Evolutionary conservation across 352 stramenopile species (phyloP).

Genomic region (Globisporangium spinosum): DNA sequence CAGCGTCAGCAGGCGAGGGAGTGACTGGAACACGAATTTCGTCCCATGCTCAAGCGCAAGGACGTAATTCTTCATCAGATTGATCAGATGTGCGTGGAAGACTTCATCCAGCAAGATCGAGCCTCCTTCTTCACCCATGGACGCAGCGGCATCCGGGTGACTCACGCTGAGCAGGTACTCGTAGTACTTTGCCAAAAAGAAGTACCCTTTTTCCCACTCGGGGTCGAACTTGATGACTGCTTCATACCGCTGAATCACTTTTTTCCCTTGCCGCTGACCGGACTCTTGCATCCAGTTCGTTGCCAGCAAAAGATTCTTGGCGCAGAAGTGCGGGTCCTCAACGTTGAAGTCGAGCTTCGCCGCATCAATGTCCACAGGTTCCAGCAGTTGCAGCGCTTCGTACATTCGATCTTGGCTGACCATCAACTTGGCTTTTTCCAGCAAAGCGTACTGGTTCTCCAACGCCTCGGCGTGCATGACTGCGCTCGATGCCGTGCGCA

Average conservation of each 20-base stretch:
- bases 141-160: constrained; percentile 41
- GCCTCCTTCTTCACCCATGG: constrained; percentile 39
- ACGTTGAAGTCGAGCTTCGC: constrained; percentile 72
- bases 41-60: constrained; percentile 70
- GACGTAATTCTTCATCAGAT: constrained; percentile 94
- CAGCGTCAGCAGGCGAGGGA: constrained; percentile 95
- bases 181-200: constrained; percentile 89
- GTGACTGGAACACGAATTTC: constrained; percentile 97
- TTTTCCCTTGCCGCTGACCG: constrained; percentile 90
- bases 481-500: constrained; percentile 74
- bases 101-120: constrained; percentile 44
- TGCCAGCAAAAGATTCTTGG: constrained; percentile 89
- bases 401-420: constrained; percentile 82
- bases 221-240: constrained; percentile 92
- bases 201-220: constrained; percentile 93
- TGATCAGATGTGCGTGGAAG: constrained; percentile 75
- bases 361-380: constrained; percentile 76
- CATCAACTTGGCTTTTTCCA: constrained; percentile 82
- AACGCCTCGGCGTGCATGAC: constrained; percentile 84
- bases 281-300: constrained; percentile 97
- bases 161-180: constrained; percentile 86
- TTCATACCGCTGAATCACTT: constrained; percentile 93
- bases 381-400: constrained; percentile 79
- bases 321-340: constrained; percentile 68
- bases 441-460: constrained; percentile 62